Conservation (phyloP, 768 basidiomycete species). For the Obba rivulosa region DNA sequence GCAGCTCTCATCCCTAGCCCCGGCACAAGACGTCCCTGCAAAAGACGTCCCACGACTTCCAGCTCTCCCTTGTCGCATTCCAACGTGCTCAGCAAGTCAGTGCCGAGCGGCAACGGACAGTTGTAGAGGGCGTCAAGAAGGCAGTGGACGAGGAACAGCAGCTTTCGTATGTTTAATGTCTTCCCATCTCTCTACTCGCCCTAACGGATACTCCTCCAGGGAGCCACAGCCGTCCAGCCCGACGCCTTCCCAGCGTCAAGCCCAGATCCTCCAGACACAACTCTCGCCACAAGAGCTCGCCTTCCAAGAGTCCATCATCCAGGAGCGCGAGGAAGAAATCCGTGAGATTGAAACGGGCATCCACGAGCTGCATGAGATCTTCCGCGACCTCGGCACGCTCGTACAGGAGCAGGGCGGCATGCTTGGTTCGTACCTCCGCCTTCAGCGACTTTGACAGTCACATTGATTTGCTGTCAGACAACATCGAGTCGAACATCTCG, state of each 20-base stretch:
- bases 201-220: slow-evolving; percentile 1
- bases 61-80: slow-evolving; percentile 84
- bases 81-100: slow-evolving; percentile 88
- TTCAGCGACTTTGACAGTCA: not conserved
- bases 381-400: slow-evolving; percentile 90
- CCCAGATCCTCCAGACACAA: slow-evolving; percentile 62
- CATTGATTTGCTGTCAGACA: slow-evolving; percentile 49
- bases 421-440: slow-evolving; percentile 61
- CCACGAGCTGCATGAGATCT: slow-evolving; percentile 93
- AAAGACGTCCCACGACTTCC: slow-evolving; percentile 92
- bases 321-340: slow-evolving; percentile 92
- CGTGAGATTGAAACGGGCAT: slow-evolving; percentile 96
- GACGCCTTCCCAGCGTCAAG: slow-evolving; percentile 59
- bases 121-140: slow-evolving; percentile 81
- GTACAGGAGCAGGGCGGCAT: slow-evolving; percentile 93
- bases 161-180: slow-evolving; percentile 16
- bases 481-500: slow-evolving; percentile 90
- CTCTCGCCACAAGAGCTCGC: slow-evolving; percentile 90
- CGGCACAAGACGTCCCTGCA: slow-evolving; percentile 78
- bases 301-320: slow-evolving; percentile 92
- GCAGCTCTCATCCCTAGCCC: slow-evolving; percentile 39
- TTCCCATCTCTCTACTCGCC: not conserved
- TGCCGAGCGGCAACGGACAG: slow-evolving; percentile 83
- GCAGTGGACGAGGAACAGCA: slow-evolving; percentile 70
- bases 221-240: slow-evolving; percentile 24